Conservation (phyloP, 768 basidiomycete species). For the Kwoniella shandongensis region DNA sequence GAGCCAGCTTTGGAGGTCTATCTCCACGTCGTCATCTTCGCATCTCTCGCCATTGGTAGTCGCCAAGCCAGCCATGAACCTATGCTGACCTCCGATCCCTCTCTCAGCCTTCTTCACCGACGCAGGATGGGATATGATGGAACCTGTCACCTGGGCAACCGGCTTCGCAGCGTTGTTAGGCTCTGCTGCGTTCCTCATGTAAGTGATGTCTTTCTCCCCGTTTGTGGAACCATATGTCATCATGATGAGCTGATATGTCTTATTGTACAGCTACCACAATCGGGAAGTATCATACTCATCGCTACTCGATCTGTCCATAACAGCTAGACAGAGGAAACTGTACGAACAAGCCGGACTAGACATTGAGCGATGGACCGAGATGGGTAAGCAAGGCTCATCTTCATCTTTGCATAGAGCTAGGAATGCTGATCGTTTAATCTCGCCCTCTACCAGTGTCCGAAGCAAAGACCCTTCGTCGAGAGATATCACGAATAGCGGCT, state of each 20-base stretch:
- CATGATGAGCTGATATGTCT: conserved; percentile 1
- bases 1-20: not conserved
- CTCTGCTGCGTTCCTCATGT: conserved; percentile 39
- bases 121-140: conserved; percentile 62
- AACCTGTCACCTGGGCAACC: conserved; percentile 56
- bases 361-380: conserved; percentile 64
- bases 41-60: not conserved
- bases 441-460: conserved; percentile 56
- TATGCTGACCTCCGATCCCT: not conserved
- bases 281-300: conserved; percentile 64
- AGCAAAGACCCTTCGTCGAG: conserved; percentile 58
- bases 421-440: not conserved
- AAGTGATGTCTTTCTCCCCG: no score
- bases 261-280: conserved; percentile 39
- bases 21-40: not conserved
- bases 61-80: not conserved
- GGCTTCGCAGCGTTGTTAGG: conserved; percentile 39
- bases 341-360: conserved; percentile 65
- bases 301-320: conserved; percentile 63
- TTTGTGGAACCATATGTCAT: no score
- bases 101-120: conserved; percentile 42
- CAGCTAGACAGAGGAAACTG: conserved; percentile 60
- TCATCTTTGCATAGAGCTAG: no score
- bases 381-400: conserved; percentile 43
- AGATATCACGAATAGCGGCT: conserved; percentile 63